Percentiles rank a stretch among this genome's conserved stretches.
phyloP scores from a whole-genome alignment of 2,329 filamentous ascomycete genomes.

The Paracoccidioides lutzii region DNA sequence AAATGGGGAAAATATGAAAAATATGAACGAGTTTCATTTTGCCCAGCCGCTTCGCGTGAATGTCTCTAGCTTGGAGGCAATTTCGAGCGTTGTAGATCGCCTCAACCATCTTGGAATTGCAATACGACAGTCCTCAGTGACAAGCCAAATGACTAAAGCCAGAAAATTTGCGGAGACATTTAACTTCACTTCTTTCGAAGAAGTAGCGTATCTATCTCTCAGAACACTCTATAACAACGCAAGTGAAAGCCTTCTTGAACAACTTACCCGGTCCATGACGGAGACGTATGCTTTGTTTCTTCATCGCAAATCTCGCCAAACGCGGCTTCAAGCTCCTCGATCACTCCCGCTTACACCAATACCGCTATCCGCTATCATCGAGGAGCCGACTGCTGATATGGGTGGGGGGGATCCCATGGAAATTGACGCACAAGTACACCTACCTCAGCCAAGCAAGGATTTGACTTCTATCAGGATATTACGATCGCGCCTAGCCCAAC shows the following conservation, averaged over 20 bases:
- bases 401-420: neutral
- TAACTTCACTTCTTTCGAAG: neutral
- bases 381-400: neutral
- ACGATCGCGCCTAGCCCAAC: neutral
- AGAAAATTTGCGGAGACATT: neutral
- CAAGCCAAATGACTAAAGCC: neutral
- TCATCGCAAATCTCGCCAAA: neutral
- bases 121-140: neutral
- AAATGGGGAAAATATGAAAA: too few species aligned
- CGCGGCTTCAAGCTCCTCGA: neutral
- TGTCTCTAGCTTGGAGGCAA: neutral
- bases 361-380: neutral
- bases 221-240: neutral
- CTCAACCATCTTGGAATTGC: neutral
- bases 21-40: neutral
- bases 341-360: neutral
- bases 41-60: neutral
- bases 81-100: neutral
- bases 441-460: neutral
- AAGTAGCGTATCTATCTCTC: neutral
- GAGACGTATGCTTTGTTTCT: neutral
- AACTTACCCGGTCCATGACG: neutral
- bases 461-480: neutral
- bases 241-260: neutral
- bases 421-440: neutral